Percentiles rank a stretch among this genome's conserved stretches.
phyloP scores from a whole-genome alignment of 805 yeast genomes.

The Candida ulmi region DNA sequence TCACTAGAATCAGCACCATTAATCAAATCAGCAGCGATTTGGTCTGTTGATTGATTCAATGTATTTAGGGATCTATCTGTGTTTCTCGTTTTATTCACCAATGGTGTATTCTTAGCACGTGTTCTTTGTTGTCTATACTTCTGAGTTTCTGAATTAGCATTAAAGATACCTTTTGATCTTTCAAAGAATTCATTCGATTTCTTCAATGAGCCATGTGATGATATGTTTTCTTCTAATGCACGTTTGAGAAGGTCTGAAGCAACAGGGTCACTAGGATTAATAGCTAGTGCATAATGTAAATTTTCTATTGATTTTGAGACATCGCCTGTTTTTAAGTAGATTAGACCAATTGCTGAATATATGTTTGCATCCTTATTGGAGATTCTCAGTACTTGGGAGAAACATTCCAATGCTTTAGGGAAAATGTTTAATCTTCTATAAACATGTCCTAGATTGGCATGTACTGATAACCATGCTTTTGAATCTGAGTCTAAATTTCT shows the following conservation, averaged over 20 bases:
- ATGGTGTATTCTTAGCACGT: conserved; percentile 17
- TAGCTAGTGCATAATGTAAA: conserved; percentile 75
- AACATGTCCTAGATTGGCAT: conserved; percentile 84
- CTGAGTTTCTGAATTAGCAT: conserved; percentile 23
- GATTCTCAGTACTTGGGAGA: conserved; percentile 66
- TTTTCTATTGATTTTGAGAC: conserved; percentile 63
- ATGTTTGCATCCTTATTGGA: conserved; percentile 70
- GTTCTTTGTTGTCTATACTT: conserved; percentile 18
- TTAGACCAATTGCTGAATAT: conserved; percentile 79
- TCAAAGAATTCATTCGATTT: conserved; percentile 22
- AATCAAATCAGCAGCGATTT: conserved; percentile 21
- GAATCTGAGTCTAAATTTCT: conserved; percentile 69
- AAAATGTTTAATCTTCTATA: conserved; percentile 60
- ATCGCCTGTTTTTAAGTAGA: conserved; percentile 66
- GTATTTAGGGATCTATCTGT: conserved; percentile 6
- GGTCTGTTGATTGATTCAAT: conserved; percentile 16
- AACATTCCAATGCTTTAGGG: conserved; percentile 66
- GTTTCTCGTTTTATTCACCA: conserved; percentile 22
- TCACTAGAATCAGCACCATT: conserved; percentile 35
- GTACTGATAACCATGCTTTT: conserved; percentile 79
- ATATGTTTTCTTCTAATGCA: conserved; percentile 60
- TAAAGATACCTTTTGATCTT: conserved; percentile 21
- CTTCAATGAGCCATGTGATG: conserved; percentile 1
- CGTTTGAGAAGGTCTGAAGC: conserved; percentile 76
- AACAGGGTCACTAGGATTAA: conserved; percentile 75